Conservation (phyloP, 2,329 filamentous ascomycete genomes). For the Aspergillus bombycis region DNA sequence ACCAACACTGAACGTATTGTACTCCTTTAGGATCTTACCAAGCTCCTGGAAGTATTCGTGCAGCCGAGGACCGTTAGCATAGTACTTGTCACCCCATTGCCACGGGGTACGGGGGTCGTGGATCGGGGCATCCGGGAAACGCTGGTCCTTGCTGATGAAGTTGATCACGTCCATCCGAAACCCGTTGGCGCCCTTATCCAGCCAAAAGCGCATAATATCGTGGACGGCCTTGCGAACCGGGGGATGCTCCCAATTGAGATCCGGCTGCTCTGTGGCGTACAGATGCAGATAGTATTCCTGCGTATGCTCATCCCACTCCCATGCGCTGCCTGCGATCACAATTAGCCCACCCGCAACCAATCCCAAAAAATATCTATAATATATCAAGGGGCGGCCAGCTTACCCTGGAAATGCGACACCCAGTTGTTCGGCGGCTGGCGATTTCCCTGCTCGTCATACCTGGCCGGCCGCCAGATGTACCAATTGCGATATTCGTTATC, state of each 20-base stretch:
- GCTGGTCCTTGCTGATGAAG: constrained; percentile 67
- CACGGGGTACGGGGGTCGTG: constrained; percentile 24
- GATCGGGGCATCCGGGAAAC: constrained; percentile 52
- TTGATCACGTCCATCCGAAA: constrained; percentile 79
- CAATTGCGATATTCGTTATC: constrained; percentile 69
- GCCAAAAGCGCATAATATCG: constrained; percentile 76
- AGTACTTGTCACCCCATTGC: constrained; percentile 47
- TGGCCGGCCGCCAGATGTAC: constrained; percentile 63
- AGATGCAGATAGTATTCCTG: constrained; percentile 77
- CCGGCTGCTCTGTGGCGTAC: constrained; percentile 75
- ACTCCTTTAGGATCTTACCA: constrained; percentile 57
- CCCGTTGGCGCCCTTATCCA: constrained; percentile 71
- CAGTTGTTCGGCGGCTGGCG: constrained; percentile 72
- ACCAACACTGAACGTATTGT: constrained; percentile 62
- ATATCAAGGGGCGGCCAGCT: background rate
- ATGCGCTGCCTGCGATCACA: constrained; percentile 20
- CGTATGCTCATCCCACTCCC: constrained; percentile 70
- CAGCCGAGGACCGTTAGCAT: constrained; percentile 60
- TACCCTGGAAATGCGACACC: constrained; percentile 53
- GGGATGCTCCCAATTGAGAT: constrained; percentile 82
- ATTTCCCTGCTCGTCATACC: constrained; percentile 59
- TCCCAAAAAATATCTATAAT: fast-evolving
- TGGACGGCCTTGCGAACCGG: constrained; percentile 71
- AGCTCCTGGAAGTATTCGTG: constrained; percentile 62
- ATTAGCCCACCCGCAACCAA: background rate